phyloP scores from a whole-genome alignment of 495 filamentous ascomycete genomes.

The Lasiosphaeriaceae sp. region DNA sequence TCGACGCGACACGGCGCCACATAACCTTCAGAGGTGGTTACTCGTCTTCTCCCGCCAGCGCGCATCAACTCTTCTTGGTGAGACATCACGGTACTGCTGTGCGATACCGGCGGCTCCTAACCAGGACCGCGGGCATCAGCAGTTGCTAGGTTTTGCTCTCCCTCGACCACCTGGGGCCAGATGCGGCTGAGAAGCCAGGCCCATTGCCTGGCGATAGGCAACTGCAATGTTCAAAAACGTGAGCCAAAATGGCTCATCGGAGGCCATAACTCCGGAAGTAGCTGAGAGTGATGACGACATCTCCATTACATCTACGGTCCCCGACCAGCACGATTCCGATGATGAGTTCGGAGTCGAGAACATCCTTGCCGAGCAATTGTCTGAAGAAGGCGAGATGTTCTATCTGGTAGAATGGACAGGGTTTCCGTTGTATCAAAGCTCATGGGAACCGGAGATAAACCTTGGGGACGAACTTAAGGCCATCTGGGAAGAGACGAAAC shows the following conservation, averaged over 20 bases:
- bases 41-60: too few species aligned
- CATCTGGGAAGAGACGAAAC: slow-evolving; percentile 54
- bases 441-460: slow-evolving; percentile 60
- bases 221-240: slow-evolving; percentile 13
- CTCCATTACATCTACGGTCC: slow-evolving; percentile 59
- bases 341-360: slow-evolving; percentile 46
- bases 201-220: not conserved
- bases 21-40: too few species aligned
- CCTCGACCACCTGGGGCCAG: not conserved
- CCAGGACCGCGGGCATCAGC: not conserved
- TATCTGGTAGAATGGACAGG: slow-evolving; percentile 67
- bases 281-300: slow-evolving; percentile 52
- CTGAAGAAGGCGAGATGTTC: slow-evolving; percentile 28
- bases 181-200: not conserved
- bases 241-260: slow-evolving; percentile 1
- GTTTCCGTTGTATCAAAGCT: slow-evolving; percentile 54
- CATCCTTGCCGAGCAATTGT: slow-evolving; percentile 48
- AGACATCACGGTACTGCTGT: not conserved
- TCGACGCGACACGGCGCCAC: too few species aligned
- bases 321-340: slow-evolving; percentile 34
- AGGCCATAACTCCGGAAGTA: not conserved
- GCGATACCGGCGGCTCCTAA: not conserved
- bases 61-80: too few species aligned
- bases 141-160: not conserved
- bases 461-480: slow-evolving; percentile 47